Evolutionary conservation across 1,284 basidiomycete species (phyloP).

Genomic region (Leccinum pseudoinsigne): DNA sequence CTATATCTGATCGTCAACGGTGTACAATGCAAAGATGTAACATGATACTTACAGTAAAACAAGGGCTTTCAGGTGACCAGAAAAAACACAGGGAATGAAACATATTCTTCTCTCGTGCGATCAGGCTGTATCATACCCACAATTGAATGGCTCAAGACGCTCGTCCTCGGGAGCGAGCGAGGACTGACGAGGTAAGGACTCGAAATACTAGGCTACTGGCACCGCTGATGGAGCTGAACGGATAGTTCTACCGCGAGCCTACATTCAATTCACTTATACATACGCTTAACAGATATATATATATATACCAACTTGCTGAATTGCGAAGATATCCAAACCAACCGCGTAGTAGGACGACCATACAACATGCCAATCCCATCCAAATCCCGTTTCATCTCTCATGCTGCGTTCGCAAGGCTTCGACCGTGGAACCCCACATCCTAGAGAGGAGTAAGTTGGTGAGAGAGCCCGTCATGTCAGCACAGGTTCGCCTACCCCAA

Average conservation of each 20-base stretch:
- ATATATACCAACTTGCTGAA: neutral
- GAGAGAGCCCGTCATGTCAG: neutral
- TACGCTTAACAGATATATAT: neutral
- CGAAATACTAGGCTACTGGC: neutral
- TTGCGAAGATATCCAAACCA: neutral
- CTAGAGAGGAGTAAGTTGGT: constrained; percentile 11
- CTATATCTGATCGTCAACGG: neutral
- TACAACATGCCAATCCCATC: neutral
- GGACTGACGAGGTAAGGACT: neutral
- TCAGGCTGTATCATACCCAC: neutral
- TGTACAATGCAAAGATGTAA: constrained; percentile 5
- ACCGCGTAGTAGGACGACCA: neutral
- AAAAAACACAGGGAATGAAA: neutral
- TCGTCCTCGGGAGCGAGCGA: neutral
- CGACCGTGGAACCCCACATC: constrained; percentile 13
- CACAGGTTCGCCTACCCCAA: constrained; percentile 45
- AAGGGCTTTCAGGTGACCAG: neutral
- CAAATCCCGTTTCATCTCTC: neutral
- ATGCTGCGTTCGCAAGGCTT: constrained; percentile 9
- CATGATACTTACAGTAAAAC: neutral
- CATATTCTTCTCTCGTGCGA: neutral
- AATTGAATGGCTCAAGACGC: neutral
- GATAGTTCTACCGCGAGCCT: neutral
- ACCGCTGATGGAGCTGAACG: neutral
- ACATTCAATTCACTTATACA: constrained; percentile 5